phyloP scores from a whole-genome alignment of 306 rosid species.

The Ziziphus jujuba region DNA sequence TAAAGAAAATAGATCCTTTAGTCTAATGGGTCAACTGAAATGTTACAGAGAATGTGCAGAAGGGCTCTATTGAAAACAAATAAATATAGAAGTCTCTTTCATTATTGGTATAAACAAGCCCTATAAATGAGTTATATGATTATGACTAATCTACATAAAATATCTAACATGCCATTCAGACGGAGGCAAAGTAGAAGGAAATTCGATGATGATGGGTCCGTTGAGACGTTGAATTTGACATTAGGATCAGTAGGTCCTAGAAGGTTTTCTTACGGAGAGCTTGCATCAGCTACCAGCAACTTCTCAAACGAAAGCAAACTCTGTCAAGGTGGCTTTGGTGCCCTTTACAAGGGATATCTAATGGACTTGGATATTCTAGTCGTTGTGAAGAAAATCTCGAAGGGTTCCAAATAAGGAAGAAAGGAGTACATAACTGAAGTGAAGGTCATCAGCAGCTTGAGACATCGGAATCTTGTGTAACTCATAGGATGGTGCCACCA shows the following conservation, averaged over 20 bases:
- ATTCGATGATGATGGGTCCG: conserved; percentile 1
- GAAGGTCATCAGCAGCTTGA: conserved; percentile 55
- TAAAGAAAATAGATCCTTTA: no score
- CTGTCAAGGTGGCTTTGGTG: conserved; percentile 53
- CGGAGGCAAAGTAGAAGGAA: background rate
- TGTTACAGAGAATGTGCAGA: no score
- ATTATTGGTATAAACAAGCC: no score
- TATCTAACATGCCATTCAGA: no score
- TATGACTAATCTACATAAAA: no score
- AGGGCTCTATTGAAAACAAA: no score
- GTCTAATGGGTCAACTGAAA: no score
- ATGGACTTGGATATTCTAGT: conserved; percentile 28
- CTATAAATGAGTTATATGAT: no score
- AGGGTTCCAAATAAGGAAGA: conserved; percentile 39
- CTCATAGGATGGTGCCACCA: conserved; percentile 66
- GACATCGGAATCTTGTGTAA: conserved; percentile 53
- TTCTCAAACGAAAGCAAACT: conserved; percentile 38
- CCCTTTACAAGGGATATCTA: conserved; percentile 45
- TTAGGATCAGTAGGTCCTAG: conserved; percentile 42
- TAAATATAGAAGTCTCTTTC: no score
- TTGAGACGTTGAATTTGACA: conserved; percentile 28
- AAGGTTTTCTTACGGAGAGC: conserved; percentile 39
- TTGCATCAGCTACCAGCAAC: conserved; percentile 38
- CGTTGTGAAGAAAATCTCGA: conserved; percentile 52
- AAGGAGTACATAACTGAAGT: conserved; percentile 40